These are phyloP conservation scores for Beauveria pseudobassiana DNA, from an alignment of 2,329 filamentous ascomycete species.

Conservation along the genomic window DNA sequence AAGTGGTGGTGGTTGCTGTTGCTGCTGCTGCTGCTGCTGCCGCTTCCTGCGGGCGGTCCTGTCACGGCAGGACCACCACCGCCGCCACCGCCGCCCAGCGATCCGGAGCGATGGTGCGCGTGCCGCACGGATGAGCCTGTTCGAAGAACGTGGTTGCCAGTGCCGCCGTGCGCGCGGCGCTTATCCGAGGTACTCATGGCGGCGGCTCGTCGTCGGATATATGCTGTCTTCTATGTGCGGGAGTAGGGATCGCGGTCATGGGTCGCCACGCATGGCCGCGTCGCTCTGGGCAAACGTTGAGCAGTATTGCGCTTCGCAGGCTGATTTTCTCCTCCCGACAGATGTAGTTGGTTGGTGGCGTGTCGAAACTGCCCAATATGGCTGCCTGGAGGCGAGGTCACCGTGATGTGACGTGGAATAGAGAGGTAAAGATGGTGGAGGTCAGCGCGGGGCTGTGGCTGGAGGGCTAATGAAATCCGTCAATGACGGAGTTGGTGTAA, in stretches of 20 bases:
- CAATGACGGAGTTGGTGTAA: not conserved
- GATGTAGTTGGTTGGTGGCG: not conserved
- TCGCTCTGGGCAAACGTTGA: not conserved
- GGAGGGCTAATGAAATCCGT: not conserved
- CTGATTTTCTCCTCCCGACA: not conserved
- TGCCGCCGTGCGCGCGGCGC: slow-evolving; percentile 28
- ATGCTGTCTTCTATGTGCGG: not conserved
- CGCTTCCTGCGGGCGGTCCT: slow-evolving; percentile 3
- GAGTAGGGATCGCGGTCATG: not conserved
- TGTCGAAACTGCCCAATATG: not conserved
- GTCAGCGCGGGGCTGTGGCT: not conserved
- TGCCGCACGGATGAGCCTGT: slow-evolving; percentile 13
- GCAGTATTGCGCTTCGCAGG: no score
- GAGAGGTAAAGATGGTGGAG: not conserved
- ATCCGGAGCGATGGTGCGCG: slow-evolving; percentile 1
- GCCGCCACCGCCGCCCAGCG: no score
- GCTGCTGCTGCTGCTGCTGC: slow-evolving; percentile 19
- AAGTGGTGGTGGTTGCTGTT: slow-evolving; percentile 21
- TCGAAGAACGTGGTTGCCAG: slow-evolving; percentile 19
- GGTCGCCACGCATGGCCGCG: slow-evolving; percentile 5
- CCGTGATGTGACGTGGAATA: not conserved
- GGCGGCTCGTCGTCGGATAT: not conserved
- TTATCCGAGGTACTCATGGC: slow-evolving; percentile 37
- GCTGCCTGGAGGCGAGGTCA: not conserved
- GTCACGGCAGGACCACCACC: slow-evolving; percentile 11